Conservation (phyloP, 2,329 filamentous ascomycete genomes). For the Drechslera avenae region DNA sequence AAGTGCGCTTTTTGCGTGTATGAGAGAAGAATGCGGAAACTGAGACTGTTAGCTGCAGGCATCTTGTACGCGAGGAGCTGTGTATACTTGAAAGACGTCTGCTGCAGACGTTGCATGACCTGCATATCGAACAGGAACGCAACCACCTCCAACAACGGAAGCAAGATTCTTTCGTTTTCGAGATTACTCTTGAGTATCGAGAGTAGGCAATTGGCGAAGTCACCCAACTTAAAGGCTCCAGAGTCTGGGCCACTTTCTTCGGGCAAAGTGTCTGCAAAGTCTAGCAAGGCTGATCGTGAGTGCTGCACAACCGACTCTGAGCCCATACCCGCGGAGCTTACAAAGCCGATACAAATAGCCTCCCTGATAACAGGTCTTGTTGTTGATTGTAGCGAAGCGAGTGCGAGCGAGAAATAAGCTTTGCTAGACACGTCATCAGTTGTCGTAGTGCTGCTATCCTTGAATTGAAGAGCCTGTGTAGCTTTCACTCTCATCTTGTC, state of each 20-base stretch:
- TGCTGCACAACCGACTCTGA: constrained; percentile 75
- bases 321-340: constrained; percentile 76
- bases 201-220: constrained; percentile 34
- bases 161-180: constrained; percentile 69
- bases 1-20: constrained; percentile 79
- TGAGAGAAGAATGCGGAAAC: constrained; percentile 67
- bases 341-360: constrained; percentile 67
- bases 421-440: constrained; percentile 60
- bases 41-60: constrained; percentile 5
- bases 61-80: no score
- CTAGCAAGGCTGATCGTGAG: constrained; percentile 67
- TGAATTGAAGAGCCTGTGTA: constrained; percentile 24
- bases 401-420: constrained; percentile 62
- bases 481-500: constrained; percentile 72
- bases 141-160: constrained; percentile 77
- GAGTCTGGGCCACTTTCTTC: neutral
- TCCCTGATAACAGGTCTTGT: constrained; percentile 23
- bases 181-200: constrained; percentile 38
- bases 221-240: constrained; percentile 28
- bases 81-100: constrained; percentile 60
- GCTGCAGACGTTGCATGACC: constrained; percentile 48
- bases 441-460: constrained; percentile 5
- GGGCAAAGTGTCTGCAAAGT: constrained; percentile 43
- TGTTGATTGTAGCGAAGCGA: constrained; percentile 41
- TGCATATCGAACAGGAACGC: constrained; percentile 68